Evolutionary conservation across 805 yeast genomes (phyloP).

Genomic region (Isabelozyma pseudorhagii): DNA sequence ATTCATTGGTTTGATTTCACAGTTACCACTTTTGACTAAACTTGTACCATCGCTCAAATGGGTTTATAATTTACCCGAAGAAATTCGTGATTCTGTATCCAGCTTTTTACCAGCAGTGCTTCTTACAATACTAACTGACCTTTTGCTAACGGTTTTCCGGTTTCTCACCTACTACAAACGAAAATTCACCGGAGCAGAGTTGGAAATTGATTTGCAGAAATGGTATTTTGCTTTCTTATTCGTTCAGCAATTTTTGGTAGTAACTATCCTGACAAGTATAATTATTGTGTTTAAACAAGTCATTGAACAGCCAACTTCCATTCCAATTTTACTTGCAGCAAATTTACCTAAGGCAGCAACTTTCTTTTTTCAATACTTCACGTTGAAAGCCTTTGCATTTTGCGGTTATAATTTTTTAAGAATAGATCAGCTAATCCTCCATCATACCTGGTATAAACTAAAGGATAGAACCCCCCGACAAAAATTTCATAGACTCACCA

Average conservation of each 20-base stretch:
- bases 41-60: conserved; percentile 60
- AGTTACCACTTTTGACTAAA: conserved; percentile 60
- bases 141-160: conserved; percentile 58
- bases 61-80: conserved; percentile 53
- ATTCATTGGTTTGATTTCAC: conserved; percentile 71
- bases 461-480: conserved; percentile 62
- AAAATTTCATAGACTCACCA: conserved; percentile 42
- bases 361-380: conserved; percentile 75
- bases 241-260: conserved; percentile 80
- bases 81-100: conserved; percentile 51
- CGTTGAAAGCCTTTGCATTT: conserved; percentile 72
- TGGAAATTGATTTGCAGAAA: conserved; percentile 68
- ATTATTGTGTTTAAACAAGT: conserved; percentile 60
- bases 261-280: conserved; percentile 79
- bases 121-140: conserved; percentile 59
- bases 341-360: conserved; percentile 85
- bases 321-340: conserved; percentile 68
- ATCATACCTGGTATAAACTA: conserved; percentile 29
- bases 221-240: conserved; percentile 79
- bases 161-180: conserved; percentile 54
- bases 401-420: conserved; percentile 71
- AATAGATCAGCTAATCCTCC: conserved; percentile 46
- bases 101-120: conserved; percentile 67
- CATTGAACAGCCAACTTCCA: conserved; percentile 66
- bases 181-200: conserved; percentile 54